Conservation (phyloP, 2,329 filamentous ascomycete genomes). For the Clonostachys sp. region DNA sequence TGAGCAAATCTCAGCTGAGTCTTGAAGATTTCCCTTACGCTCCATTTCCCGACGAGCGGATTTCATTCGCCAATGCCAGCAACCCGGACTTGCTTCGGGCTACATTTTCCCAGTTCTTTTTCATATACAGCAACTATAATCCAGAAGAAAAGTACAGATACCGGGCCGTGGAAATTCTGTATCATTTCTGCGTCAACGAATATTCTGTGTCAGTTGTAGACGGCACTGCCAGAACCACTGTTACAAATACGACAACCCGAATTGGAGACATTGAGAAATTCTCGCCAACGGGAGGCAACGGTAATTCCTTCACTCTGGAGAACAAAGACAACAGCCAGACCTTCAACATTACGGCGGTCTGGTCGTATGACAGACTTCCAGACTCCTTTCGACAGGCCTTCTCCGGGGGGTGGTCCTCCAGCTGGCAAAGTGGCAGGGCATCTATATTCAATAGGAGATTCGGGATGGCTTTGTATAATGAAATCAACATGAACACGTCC, state of each 20-base stretch:
- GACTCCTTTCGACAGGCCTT: slow-evolving; percentile 1
- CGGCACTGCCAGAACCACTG: not conserved
- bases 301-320: not conserved
- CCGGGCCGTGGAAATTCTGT: slow-evolving; percentile 6
- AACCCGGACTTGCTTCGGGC: slow-evolving; percentile 1
- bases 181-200: slow-evolving; percentile 7
- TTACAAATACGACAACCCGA: not conserved
- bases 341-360: not conserved
- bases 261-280: not conserved
- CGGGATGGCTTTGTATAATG: not conserved
- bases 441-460: not conserved
- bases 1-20: not conserved
- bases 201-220: slow-evolving; percentile 4
- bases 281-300: not conserved
- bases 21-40: not conserved
- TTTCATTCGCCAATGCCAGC: slow-evolving; percentile 1
- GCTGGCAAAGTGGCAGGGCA: not conserved
- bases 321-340: not conserved
- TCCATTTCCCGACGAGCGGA: not conserved
- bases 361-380: not conserved
- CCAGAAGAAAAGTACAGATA: not conserved
- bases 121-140: slow-evolving; percentile 1
- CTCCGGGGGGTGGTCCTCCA: not conserved
- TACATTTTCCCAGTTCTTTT: slow-evolving; percentile 2
- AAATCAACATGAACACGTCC: not conserved